Evolutionary conservation across 352 stramenopile genomes (phyloP).

Genomic region (Phytopythium delawarense): DNA sequence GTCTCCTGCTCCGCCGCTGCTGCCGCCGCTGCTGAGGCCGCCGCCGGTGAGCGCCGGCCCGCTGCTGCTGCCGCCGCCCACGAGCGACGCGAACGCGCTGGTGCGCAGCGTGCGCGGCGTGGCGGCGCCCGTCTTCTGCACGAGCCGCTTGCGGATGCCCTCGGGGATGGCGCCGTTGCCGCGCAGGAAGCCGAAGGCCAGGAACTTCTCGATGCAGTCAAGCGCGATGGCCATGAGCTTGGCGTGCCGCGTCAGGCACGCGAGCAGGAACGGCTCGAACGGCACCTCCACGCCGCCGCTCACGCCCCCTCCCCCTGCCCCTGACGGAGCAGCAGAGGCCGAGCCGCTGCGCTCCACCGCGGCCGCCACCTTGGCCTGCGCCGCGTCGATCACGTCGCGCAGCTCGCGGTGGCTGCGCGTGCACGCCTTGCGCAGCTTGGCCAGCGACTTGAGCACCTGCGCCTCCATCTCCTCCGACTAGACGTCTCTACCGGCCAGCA

Average conservation of each 20-base stretch:
- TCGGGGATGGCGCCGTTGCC: constrained; percentile 61
- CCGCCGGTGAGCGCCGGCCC: neutral
- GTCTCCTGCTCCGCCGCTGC: constrained; percentile 4
- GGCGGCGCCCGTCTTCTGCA: constrained; percentile 43
- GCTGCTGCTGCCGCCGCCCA: constrained; percentile 10
- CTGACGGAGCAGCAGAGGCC: neutral
- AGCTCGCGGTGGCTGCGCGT: constrained; percentile 72
- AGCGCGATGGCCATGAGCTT: constrained; percentile 79
- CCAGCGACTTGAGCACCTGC: constrained; percentile 65
- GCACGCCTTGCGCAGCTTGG: constrained; percentile 74
- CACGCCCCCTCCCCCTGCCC: constrained; percentile 14
- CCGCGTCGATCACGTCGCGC: constrained; percentile 60
- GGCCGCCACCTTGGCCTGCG: constrained; percentile 38
- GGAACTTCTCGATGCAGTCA: constrained; percentile 90
- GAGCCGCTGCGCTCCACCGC: constrained; percentile 14
- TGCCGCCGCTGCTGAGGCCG: neutral
- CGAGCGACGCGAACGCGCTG: constrained; percentile 12
- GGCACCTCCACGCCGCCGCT: constrained; percentile 43
- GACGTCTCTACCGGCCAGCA: neutral
- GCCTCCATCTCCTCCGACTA: constrained; percentile 38
- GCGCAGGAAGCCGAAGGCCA: constrained; percentile 82
- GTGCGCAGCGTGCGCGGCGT: neutral
- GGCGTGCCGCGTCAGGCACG: constrained; percentile 66
- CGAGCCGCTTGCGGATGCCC: constrained; percentile 53
- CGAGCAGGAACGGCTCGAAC: constrained; percentile 72